Base-by-base conservation (phyloP, 1,284 basidiomycete species). In the Malassezia vespertilionis region DNA sequence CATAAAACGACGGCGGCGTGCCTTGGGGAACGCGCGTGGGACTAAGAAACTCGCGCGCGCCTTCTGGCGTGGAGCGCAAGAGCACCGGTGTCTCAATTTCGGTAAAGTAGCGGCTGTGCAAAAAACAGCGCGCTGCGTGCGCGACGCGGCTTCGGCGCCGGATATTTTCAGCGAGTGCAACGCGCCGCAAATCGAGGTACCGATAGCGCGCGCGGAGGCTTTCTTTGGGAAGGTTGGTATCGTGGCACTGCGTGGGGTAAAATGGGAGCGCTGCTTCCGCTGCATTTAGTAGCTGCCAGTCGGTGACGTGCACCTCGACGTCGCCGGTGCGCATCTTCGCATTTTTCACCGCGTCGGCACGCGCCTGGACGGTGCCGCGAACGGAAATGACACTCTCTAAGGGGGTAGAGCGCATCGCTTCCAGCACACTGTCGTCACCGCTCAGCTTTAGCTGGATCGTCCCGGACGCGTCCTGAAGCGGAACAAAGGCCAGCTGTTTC, bases 41-140 rank as follows among this genome's bases (percentile, higher is more conserved):
- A 32, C 95, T 89, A 34, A 95, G 79, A 67, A 88, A 95, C 68
- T 95, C 90, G 53, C 89, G 78, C 0, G 89, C 89, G 23, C 90
- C 89, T 74, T 95, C 90, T 1, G 88, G 87, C 2, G 88, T 84
- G 2, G 87, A 91, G 65, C 85, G 82, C 30, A 95, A 79, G n/a
- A 95, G 76, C 45, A 90, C 77, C 12, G 89, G 90, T 0, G 90
- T 95, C 72, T 95, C 89, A 30, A 95, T 83, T 69, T 95, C 90
- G 35, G 80, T 76, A 69, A 95, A 95, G 56, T 77, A 85, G 86
- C 33, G 23, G 27, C n/a, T 76, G 66, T 88, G 78, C 26, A 95
- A 78, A 42, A 80, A 75, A 52, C 79, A 78, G 36, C 89, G 78
- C 30, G 85, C 77, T 38, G 83, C 75, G 56, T 83, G 84, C 17